Percentiles rank a stretch among this genome's conserved stretches.
phyloP scores from a whole-genome alignment of 148 eudicot species.

The Euryodendron excelsum region DNA sequence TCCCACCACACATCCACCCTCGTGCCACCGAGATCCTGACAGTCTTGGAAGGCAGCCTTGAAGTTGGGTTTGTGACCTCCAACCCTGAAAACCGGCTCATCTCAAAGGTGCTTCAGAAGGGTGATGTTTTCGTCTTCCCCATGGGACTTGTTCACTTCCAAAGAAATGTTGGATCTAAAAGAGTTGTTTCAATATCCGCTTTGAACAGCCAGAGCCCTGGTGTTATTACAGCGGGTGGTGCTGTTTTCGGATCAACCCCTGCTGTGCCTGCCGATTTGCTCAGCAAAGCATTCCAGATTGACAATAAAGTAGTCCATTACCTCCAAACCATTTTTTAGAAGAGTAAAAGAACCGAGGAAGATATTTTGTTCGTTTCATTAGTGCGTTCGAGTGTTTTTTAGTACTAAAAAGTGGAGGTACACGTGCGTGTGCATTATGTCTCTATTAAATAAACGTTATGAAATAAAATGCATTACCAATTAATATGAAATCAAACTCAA shows the following conservation, averaged over 20 bases:
- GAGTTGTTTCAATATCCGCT: conserved; percentile 20
- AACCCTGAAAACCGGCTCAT: conserved; percentile 23
- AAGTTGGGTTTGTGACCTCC: conserved; percentile 30
- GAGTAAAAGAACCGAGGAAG: too few species aligned
- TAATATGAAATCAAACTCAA: too few species aligned
- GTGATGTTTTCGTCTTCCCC: conserved; percentile 33
- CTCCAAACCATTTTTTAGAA: conserved; percentile 5
- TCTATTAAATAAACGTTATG: too few species aligned
- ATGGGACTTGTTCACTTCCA: conserved; percentile 34
- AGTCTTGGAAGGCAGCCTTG: conserved; percentile 25
- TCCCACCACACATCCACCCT: conserved; percentile 26
- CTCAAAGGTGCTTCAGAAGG: conserved; percentile 21
- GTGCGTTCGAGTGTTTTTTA: too few species aligned
- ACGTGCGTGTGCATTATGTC: too few species aligned
- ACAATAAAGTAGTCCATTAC: background rate
- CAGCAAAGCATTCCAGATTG: conserved; percentile 3
- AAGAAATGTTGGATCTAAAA: conserved; percentile 18
- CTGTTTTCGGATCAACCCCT: conserved; percentile 30
- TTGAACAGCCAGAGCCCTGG: conserved; percentile 32
- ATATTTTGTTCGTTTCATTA: too few species aligned
- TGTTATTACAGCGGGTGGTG: conserved; percentile 6
- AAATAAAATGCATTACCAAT: too few species aligned
- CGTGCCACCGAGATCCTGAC: conserved; percentile 25
- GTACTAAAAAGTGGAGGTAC: too few species aligned
- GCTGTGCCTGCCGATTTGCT: conserved; percentile 10